Base-by-base conservation (phyloP, 345 rosid genomes). In the Citrus medica region DNA sequence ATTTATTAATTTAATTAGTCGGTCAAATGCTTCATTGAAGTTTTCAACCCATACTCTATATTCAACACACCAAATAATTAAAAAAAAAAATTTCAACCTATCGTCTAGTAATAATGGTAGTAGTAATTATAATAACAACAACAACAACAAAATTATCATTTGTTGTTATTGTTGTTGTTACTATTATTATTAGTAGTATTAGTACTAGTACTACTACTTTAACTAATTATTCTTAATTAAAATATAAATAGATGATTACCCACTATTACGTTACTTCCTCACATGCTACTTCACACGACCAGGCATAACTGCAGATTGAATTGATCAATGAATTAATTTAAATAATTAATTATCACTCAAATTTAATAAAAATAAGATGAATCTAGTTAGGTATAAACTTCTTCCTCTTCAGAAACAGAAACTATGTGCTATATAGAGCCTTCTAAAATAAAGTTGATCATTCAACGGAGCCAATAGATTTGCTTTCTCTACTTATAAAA, bases 211-310 rank as follows among this genome's bases (percentile, higher is more conserved):
- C 40, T 37, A 7, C 40, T 53, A 63, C 70, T 40, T 27, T 27
- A 46, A 51, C 62, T 28, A 64, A 63, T 64, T 46, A 46, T 75
- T 76, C 24, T 30, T 51, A 53, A 53, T 53, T 22, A 6, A 64
- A 63, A 19, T 9, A 10, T 21, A 32, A 65, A 64, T 48, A 51
- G 53, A 51, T 65, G 6, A 65, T 48, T 25, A 63, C 5, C 40
- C 28, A 42, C 40, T 17, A 6, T 62, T 35, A 65, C 73, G 73
- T 27, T 74, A 79, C 66, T n/a, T 37, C 30, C 60, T 79, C 78
- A 30, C 78, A 67, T 69, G 61, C 69, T 63, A 6, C 71, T 53
- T 53, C 22, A 3, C 46, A 38, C 56, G n/a, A 33, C 65, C 33
- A 56, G 27, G 17, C 32, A 35, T 33, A 72, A 6, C 67, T 60